Evolutionary conservation across 148 eudicot species (phyloP).

Genomic region (Gaultheria prostrata): DNA sequence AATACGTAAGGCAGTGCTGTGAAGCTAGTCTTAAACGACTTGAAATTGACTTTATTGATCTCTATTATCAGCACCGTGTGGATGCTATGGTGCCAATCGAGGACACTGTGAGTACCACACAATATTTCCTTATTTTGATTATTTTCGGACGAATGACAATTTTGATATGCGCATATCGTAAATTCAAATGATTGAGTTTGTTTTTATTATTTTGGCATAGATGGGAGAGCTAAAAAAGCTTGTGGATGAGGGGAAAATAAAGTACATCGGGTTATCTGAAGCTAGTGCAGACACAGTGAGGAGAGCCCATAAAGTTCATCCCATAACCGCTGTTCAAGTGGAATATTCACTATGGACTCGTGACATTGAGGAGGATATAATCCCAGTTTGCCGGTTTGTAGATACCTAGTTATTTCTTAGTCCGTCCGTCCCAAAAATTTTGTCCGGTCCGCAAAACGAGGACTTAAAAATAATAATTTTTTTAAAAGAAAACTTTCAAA

Average conservation of each 20-base stretch:
- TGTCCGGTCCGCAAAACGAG: too few relatives aligned
- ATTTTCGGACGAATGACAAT: not conserved
- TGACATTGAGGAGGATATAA: constrained; percentile 28
- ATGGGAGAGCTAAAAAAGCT: constrained; percentile 57
- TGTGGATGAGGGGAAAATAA: constrained; percentile 61
- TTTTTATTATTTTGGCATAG: constrained; percentile 15
- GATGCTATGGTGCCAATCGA: constrained; percentile 42
- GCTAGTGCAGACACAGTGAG: constrained; percentile 42
- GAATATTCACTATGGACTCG: constrained; percentile 29
- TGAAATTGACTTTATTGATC: constrained; percentile 44
- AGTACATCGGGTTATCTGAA: constrained; percentile 51
- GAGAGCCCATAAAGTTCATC: constrained; percentile 56
- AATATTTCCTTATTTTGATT: too few relatives aligned
- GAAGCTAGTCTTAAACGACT: constrained; percentile 47
- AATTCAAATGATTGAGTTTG: not conserved
- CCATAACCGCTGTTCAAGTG: constrained; percentile 40
- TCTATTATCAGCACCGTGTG: constrained; percentile 43
- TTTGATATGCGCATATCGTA: too few relatives aligned
- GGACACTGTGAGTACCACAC: constrained; percentile 33
- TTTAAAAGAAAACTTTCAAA: too few relatives aligned
- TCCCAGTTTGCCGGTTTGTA: constrained; percentile 24
- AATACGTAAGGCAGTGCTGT: constrained; percentile 39
- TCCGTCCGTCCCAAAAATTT: too few relatives aligned
- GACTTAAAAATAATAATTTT: too few relatives aligned
- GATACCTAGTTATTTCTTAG: not conserved